phyloP scores from a whole-genome alignment of 352 stramenopile species.

The Phytopythium kandeliae region DNA sequence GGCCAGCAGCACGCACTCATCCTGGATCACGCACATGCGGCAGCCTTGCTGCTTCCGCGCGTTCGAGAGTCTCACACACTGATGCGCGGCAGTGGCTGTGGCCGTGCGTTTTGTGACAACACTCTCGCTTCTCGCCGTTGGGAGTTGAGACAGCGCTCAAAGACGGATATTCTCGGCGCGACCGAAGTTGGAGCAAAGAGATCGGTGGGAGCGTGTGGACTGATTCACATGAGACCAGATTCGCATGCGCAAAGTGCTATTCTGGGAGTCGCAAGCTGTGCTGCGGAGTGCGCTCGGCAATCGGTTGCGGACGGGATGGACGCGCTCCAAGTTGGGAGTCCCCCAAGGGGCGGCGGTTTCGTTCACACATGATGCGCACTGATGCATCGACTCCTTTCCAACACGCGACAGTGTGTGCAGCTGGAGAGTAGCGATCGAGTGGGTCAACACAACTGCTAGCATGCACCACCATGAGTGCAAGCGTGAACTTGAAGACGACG shows the following conservation, averaged over 20 bases:
- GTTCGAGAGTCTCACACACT: too few species aligned
- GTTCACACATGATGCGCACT: background rate
- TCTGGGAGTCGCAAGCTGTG: background rate
- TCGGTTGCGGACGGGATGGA: background rate
- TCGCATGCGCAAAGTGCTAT: background rate
- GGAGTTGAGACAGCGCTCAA: background rate
- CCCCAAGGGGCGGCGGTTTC: background rate
- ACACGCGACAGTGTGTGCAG: background rate
- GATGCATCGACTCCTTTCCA: background rate
- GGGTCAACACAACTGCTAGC: background rate
- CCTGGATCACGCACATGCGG: constrained; percentile 35
- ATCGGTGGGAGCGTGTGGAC: too few species aligned
- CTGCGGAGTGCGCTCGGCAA: background rate
- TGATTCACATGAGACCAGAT: background rate
- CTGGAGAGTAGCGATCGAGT: background rate
- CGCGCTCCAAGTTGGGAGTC: background rate
- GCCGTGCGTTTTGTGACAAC: too few species aligned
- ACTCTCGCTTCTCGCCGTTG: background rate
- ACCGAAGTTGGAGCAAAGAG: background rate
- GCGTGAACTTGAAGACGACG: constrained; percentile 14
- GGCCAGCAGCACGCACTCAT: constrained; percentile 38
- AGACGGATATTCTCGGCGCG: background rate
- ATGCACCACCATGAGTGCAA: constrained; percentile 9
- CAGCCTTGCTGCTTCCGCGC: background rate
- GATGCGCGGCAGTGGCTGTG: too few species aligned